Evolutionary conservation across 208 protist species (phyloP).

Genomic region (Blastocrithidia nonstop): DNA sequence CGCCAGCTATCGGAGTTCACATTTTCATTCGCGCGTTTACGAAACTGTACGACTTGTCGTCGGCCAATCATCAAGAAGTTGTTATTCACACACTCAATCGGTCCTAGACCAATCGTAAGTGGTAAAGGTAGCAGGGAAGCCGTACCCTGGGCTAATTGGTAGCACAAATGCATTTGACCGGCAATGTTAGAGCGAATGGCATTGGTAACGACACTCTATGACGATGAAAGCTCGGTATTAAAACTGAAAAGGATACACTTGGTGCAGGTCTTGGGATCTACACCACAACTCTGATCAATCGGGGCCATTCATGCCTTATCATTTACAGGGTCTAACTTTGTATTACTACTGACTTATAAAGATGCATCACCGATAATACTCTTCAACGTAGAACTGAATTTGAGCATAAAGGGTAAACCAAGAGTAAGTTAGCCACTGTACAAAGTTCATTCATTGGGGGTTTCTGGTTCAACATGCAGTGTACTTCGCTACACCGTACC

Average conservation of each 20-base stretch:
- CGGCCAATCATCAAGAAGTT: slow-evolving; percentile 36
- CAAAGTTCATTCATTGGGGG: slow-evolving; percentile 31
- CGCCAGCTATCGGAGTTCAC: slow-evolving; percentile 54
- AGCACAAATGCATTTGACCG: slow-evolving; percentile 60
- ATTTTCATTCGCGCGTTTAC: slow-evolving; percentile 18
- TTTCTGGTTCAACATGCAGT: slow-evolving; percentile 19
- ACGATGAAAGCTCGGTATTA: slow-evolving; percentile 13
- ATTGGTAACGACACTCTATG: slow-evolving; percentile 20
- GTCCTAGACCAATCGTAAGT: slow-evolving; percentile 24
- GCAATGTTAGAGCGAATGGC: slow-evolving; percentile 19
- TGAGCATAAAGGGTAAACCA: slow-evolving; percentile 29
- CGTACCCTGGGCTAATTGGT: slow-evolving; percentile 43
- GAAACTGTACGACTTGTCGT: slow-evolving; percentile 48
- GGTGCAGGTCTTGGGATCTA: slow-evolving; percentile 21
- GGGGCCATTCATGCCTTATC: slow-evolving; percentile 61
- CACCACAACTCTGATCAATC: slow-evolving; percentile 30
- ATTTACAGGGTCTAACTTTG: slow-evolving; percentile 8
- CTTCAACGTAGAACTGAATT: slow-evolving; percentile 33
- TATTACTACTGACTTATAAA: too few relatives aligned
- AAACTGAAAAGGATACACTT: slow-evolving; percentile 42
- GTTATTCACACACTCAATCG: slow-evolving; percentile 48
- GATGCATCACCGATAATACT: too few relatives aligned
- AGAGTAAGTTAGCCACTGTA: slow-evolving; percentile 11
- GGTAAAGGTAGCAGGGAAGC: slow-evolving; percentile 26
- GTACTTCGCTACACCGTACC: slow-evolving; percentile 27